These are phyloP conservation scores for Iberis pinnata DNA, from an alignment of 345 rosid species.

Conservation along the genomic window DNA sequence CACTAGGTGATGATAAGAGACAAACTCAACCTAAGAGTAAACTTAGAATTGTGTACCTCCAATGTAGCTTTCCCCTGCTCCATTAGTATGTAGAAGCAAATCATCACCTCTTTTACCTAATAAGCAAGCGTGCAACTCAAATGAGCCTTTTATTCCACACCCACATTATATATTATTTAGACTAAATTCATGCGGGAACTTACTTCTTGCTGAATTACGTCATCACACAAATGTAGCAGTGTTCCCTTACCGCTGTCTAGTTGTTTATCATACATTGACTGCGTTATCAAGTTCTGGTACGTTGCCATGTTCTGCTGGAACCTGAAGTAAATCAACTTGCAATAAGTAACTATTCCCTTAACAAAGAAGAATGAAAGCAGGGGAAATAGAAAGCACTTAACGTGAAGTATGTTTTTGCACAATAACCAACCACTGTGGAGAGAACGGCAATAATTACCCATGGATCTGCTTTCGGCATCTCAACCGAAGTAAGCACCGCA, in stretches of 20 bases:
- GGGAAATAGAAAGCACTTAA: constrained; percentile 35
- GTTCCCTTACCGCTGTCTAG: constrained; percentile 97
- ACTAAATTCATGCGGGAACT: constrained; percentile 22
- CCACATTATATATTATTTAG: neutral
- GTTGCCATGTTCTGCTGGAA: constrained; percentile 77
- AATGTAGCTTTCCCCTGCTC: constrained; percentile 91
- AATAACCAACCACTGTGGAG: constrained; percentile 86
- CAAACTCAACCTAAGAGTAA: neutral
- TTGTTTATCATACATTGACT: constrained; percentile 95
- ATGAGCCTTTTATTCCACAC: constrained; percentile 10
- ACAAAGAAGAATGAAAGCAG: constrained; percentile 3
- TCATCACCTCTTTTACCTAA: constrained; percentile 96
- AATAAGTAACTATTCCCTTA: constrained; percentile 2
- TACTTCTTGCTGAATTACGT: constrained; percentile 98
- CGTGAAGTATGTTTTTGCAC: constrained; percentile 98
- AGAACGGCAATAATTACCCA: constrained; percentile 83
- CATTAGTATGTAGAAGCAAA: constrained; percentile 84
- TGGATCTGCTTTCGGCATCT: constrained; percentile 72
- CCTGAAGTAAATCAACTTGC: constrained; percentile 39
- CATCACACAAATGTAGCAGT: constrained; percentile 90
- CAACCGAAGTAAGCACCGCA: constrained; percentile 69
- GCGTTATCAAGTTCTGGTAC: constrained; percentile 86
- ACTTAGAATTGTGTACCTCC: constrained; percentile 40
- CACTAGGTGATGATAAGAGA: neutral
- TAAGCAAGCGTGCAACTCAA: constrained; percentile 23